phyloP scores from a whole-genome alignment of 345 rosid species.

The Conringia planisiliqua region DNA sequence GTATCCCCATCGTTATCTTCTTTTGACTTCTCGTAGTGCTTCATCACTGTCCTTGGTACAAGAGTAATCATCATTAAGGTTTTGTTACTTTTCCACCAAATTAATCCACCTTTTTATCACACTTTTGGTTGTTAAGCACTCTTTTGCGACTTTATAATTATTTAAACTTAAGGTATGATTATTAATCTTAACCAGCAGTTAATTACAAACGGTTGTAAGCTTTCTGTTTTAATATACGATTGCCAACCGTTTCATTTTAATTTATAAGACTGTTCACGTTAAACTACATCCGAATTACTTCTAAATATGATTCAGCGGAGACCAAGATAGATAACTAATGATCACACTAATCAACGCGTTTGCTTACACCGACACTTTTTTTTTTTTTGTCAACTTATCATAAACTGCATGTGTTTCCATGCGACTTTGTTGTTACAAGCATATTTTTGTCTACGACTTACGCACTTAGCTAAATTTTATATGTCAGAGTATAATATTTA shows the following conservation, averaged over 20 bases:
- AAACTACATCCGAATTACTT: not conserved
- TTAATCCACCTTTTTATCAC: not conserved
- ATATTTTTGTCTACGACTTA: not conserved
- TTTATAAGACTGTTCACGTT: not conserved
- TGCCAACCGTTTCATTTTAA: not conserved
- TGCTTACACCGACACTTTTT: not conserved
- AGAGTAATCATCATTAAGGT: slow-evolving; percentile 13
- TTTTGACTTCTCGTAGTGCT: not conserved
- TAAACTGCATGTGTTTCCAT: not conserved
- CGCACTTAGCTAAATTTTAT: not conserved
- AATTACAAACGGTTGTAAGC: not conserved
- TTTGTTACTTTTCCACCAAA: not conserved
- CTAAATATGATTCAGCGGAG: not conserved
- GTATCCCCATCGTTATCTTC: not conserved
- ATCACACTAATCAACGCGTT: slow-evolving; percentile 6
- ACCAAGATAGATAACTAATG: not conserved
- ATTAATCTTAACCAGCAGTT: not conserved
- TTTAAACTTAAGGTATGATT: not conserved
- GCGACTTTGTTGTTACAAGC: not conserved
- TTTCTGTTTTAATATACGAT: not conserved
- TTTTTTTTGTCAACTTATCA: not conserved
- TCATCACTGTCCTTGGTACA: slow-evolving; percentile 15
- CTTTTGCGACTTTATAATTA: not conserved
- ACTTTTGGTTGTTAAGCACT: not conserved
- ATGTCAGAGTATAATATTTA: not conserved